These are phyloP conservation scores for Corymbia citriodora DNA, from an alignment of 441 rosid genomes.

Conservation along the genomic window DNA sequence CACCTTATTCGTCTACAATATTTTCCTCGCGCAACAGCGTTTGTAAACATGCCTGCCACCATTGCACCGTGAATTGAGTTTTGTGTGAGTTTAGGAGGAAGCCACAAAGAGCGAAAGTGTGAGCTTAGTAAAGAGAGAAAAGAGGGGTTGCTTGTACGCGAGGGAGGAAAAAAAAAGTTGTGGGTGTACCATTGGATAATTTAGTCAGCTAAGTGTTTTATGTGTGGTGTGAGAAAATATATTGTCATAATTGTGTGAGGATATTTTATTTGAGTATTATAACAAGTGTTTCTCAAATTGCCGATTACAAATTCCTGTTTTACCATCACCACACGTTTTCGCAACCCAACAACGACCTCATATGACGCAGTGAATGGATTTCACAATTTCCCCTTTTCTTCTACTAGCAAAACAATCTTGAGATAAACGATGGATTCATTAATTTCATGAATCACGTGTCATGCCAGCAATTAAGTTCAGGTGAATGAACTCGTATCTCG, in stretches of 20 bases:
- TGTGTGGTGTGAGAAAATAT: neutral
- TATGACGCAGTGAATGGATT: neutral
- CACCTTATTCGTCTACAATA: too few relatives aligned
- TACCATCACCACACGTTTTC: neutral
- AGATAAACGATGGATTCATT: neutral
- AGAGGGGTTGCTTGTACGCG: neutral
- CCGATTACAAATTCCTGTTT: neutral
- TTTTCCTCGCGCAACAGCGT: too few relatives aligned
- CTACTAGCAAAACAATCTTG: neutral
- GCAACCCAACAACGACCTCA: neutral
- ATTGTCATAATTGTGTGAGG: rapidly evolving
- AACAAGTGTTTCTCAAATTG: neutral
- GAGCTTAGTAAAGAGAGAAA: neutral
- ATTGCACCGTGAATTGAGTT: too few relatives aligned
- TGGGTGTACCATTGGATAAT: neutral
- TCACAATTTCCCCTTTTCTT: neutral
- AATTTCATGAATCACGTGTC: neutral
- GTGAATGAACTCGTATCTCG: too few relatives aligned
- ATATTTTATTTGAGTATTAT: neutral
- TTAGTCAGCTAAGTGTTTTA: neutral
- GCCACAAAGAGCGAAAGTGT: neutral
- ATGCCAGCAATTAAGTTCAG: neutral
- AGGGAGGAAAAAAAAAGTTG: too few relatives aligned
- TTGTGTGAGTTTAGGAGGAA: too few relatives aligned
- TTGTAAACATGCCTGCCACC: too few relatives aligned